A percentile compares a stretch with the other conserved stretches of the same genome.
phyloP scores from a whole-genome alignment of 352 stramenopile genomes.

The Phytophthora hibernalis region DNA sequence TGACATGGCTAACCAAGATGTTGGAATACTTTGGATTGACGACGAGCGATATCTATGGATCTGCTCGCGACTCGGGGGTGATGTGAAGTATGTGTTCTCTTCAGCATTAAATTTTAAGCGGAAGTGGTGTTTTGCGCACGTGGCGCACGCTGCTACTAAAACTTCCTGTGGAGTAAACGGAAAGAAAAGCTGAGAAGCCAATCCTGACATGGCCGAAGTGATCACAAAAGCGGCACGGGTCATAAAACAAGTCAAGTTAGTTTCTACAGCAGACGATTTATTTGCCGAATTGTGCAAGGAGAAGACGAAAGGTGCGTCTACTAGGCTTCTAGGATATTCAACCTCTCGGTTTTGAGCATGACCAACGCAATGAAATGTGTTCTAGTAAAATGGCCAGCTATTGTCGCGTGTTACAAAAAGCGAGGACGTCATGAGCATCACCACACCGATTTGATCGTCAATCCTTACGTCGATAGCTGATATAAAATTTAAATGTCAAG shows the following conservation, averaged over 20 bases:
- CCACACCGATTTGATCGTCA: conserved; percentile 1
- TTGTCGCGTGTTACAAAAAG: conserved; percentile 20
- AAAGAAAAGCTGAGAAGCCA: conserved; percentile 4
- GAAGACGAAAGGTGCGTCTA: no score
- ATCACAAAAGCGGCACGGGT: conserved; percentile 19
- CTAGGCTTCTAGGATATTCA: no score
- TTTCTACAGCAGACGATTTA: conserved; percentile 6
- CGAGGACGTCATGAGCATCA: background rate
- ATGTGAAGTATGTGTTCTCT: conserved; percentile 28
- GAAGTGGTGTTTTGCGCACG: conserved; percentile 32
- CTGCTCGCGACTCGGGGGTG: conserved; percentile 22
- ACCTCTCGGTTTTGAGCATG: no score
- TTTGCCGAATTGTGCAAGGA: conserved; percentile 24
- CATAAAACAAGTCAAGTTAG: conserved; percentile 23
- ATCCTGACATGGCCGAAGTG: conserved; percentile 29
- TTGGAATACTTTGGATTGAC: conserved; percentile 28
- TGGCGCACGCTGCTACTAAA: no score
- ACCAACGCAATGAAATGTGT: no score
- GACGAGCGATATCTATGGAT: conserved; percentile 21
- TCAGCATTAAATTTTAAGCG: conserved; percentile 22
- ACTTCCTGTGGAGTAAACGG: conserved; percentile 31
- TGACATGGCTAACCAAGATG: conserved; percentile 13
- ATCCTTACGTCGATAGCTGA: conserved; percentile 4
- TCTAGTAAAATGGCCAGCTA: no score
- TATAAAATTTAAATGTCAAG: no score